A percentile compares a stretch with the other conserved stretches of the same genome.
phyloP scores from a whole-genome alignment of 345 rosid genomes.

The Lepidium aucheri region DNA sequence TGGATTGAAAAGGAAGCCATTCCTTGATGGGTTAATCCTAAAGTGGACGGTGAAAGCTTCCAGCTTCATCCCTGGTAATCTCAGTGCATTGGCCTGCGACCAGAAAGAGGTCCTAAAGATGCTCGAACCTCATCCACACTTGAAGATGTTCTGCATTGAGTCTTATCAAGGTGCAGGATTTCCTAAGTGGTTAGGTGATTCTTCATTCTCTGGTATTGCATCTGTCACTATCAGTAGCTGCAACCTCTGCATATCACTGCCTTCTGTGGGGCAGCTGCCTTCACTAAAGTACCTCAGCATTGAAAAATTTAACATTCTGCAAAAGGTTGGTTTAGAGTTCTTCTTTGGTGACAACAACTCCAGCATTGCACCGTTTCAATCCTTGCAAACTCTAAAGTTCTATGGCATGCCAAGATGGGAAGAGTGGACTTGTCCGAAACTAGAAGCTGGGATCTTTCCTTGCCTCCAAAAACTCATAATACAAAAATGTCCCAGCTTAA shows the following conservation, averaged over 20 bases:
- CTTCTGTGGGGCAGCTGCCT: slow-evolving; percentile 34
- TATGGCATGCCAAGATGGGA: slow-evolving; percentile 27
- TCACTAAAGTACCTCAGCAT: slow-evolving; percentile 31
- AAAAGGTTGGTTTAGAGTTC: slow-evolving; percentile 26
- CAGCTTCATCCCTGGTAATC: not conserved
- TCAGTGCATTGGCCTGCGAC: slow-evolving; percentile 16
- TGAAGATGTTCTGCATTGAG: slow-evolving; percentile 26
- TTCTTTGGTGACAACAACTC: slow-evolving; percentile 23
- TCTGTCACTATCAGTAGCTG: slow-evolving; percentile 26
- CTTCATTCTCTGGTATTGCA: slow-evolving; percentile 18
- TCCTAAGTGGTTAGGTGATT: slow-evolving; percentile 35
- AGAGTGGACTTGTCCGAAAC: slow-evolving; percentile 22
- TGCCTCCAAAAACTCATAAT: slow-evolving; percentile 25
- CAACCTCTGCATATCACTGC: slow-evolving; percentile 27
- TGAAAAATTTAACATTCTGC: slow-evolving; percentile 19
- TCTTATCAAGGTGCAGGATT: slow-evolving; percentile 29
- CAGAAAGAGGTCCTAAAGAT: slow-evolving; percentile 29
- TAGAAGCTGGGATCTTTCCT: slow-evolving; percentile 21
- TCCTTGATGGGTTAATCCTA: slow-evolving; percentile 25
- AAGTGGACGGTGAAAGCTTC: slow-evolving; percentile 22
- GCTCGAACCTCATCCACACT: slow-evolving; percentile 35
- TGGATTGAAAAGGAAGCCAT: slow-evolving; percentile 23
- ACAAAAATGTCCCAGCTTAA: slow-evolving; percentile 18
- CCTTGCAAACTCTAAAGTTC: slow-evolving; percentile 30
- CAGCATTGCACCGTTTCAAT: slow-evolving; percentile 27